Evolutionary conservation across 768 basidiomycete species (phyloP).

Genomic region (Tulasnella sp.): DNA sequence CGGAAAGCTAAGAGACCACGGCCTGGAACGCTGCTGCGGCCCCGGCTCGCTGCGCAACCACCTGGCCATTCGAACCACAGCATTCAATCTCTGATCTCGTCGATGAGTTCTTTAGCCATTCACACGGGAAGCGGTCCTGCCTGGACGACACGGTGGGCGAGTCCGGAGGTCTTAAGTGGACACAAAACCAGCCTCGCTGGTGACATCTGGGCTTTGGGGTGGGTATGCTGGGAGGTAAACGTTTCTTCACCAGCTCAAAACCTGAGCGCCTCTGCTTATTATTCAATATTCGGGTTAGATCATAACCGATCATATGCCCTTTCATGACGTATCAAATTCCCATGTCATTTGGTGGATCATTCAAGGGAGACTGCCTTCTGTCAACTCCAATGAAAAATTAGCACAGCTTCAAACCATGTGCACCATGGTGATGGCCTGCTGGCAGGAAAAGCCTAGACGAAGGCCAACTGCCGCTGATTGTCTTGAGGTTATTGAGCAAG

Average conservation of each 20-base stretch:
- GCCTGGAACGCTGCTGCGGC: too few relatives aligned
- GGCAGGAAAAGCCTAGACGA: not conserved
- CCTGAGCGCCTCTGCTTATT: too few relatives aligned
- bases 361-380: not conserved
- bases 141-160: not conserved
- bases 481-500: not conserved
- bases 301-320: not conserved
- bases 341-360: not conserved
- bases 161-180: not conserved
- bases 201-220: not conserved
- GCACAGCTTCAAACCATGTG: not conserved
- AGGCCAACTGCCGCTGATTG: not conserved
- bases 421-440: not conserved
- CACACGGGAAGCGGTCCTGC: not conserved
- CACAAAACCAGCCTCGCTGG: not conserved
- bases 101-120: too few relatives aligned
- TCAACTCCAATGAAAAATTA: not conserved
- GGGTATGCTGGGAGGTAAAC: not conserved
- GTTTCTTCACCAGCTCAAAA: not conserved
- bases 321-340: not conserved
- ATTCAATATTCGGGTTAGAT: not conserved
- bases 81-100: not conserved
- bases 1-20: too few relatives aligned
- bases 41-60: too few relatives aligned
- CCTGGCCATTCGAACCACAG: too few relatives aligned